Base-by-base conservation (phyloP, 345 rosid genomes). In the Euclidium syriacum region DNA sequence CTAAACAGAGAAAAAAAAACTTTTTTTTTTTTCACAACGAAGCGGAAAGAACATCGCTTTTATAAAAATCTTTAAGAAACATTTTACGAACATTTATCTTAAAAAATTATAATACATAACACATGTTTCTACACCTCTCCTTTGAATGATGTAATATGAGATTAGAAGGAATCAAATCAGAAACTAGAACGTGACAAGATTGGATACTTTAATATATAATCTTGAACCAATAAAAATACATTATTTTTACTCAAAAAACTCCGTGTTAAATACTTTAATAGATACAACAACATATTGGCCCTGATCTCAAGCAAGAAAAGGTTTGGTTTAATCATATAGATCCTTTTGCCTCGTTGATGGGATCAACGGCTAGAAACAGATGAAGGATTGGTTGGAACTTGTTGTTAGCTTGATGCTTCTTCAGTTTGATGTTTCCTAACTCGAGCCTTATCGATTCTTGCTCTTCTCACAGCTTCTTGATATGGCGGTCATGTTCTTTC, bases 401-500 rank as follows among this genome's bases (percentile, higher is more conserved):
- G 96, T 71, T 74, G 87, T 36, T 70, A 63, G 68, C 68, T 70
- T 52, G 64, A 78, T 59, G 84, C 84, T 62, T 85, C 87, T 22
- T 87, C 86, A 2, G 42, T 78, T 74, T 89, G 90, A 52, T 77
- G 71, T 75, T 79, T 90, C 72, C 78, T 84, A 60, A 81, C 80
- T 70, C 84, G 85, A 62, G 96, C 95, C 75, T 84, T 94, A 64
- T 87, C 99, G 7, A 83, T 67, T 11, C 99, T 76, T 35, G 99
- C 87, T 79, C 88, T 86, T 59, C 97, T 73, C 30, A 79, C 90
- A 32, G 95, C 97, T 76, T 94, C 99, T 73, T 94, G 99, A 94
- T 83, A 23, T 90, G 99, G 25, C 97, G 96, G 64, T 94, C 99
- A 19, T 94, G 99, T 60, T 94, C 97, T 78, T 84, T 94, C n/a